A percentile compares a stretch with the other conserved stretches of the same genome.
These are phyloP conservation scores for Colletotrichum coccodes DNA, from an alignment of 2,329 filamentous ascomycete genomes.

Conservation along the genomic window DNA sequence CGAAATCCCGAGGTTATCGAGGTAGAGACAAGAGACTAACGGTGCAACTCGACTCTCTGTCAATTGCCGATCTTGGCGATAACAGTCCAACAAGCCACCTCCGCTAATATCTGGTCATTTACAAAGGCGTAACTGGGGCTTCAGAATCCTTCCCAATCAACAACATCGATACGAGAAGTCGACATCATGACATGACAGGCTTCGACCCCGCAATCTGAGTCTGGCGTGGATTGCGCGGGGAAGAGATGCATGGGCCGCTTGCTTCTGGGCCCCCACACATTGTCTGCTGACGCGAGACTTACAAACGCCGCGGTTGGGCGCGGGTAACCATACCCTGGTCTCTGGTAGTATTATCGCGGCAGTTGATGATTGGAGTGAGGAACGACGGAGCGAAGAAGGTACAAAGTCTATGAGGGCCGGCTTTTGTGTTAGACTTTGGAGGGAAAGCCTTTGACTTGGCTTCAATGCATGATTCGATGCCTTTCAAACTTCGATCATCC, in stretches of 20 bases:
- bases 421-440: background rate
- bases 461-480: background rate
- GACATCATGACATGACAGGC: background rate
- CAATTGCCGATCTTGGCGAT: slow-evolving; percentile 36
- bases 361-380: background rate
- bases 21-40: background rate
- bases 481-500: background rate
- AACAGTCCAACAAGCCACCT: slow-evolving; percentile 23
- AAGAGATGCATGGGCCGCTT: background rate
- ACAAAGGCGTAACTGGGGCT: background rate
- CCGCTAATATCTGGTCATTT: background rate
- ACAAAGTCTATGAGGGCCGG: background rate
- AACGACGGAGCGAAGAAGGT: background rate
- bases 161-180: background rate
- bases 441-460: too few species aligned
- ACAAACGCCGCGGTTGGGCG: background rate
- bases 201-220: slow-evolving; percentile 9
- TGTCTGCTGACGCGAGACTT: slow-evolving; percentile 9
- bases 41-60: slow-evolving; percentile 12
- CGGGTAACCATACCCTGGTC: slow-evolving; percentile 16
- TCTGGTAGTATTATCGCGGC: background rate
- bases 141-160: background rate
- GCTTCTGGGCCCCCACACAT: background rate
- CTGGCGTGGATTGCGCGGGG: slow-evolving; percentile 15
- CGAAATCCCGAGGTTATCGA: background rate